Base-by-base conservation (phyloP, 768 basidiomycete species). In the Tulasnella sp. region DNA sequence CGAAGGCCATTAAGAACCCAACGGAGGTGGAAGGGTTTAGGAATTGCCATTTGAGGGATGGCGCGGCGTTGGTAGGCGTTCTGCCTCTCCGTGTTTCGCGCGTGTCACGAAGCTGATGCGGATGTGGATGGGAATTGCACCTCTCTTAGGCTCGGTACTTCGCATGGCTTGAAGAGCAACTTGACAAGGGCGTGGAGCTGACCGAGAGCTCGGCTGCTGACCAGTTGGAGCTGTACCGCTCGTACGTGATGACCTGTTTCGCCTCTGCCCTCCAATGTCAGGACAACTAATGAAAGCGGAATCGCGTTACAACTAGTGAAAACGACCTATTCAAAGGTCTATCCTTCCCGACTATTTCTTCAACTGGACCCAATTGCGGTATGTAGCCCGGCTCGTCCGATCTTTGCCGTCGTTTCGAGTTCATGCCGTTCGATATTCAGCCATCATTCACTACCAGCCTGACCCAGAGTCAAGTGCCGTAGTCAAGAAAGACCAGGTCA, bases 401-500 rank as follows among this genome's bases (percentile, higher is more conserved):
- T 6, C 17, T 5, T 0, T 19, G 34, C 26, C 34, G n/a, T 62
- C 37, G 35, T 3, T 11, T 11, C n/a, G 1, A 5, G 0, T 39
- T 72, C 17, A 7, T 47, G 44, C 40, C 8, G 34, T 67, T 16
- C 16, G 36, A 6, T 73, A 8, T 59, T 59, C 4, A 90, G 94
- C 94, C 29, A 90, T 99, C 77, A 96, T 99, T 62, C 96, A 98
- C 78, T 99, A 99, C 80, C 83, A 84, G 2, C 95, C 96, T 9
- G 88, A 92, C 66, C 86, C 88, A 16, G 80, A 83, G 7, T 86
- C 89, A 74, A 92, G 89, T 76, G 89, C 90, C 0, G 83, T 87
- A 17, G 89, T 99, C 74, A 85, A 85, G 76, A 87, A 87, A 77
- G 88, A 94, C 62, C 87, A 91, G 82, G 89, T 90, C 74, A 35